Base-by-base conservation (phyloP, 2,329 filamentous ascomycete species). In the Xylaria arbuscula region DNA sequence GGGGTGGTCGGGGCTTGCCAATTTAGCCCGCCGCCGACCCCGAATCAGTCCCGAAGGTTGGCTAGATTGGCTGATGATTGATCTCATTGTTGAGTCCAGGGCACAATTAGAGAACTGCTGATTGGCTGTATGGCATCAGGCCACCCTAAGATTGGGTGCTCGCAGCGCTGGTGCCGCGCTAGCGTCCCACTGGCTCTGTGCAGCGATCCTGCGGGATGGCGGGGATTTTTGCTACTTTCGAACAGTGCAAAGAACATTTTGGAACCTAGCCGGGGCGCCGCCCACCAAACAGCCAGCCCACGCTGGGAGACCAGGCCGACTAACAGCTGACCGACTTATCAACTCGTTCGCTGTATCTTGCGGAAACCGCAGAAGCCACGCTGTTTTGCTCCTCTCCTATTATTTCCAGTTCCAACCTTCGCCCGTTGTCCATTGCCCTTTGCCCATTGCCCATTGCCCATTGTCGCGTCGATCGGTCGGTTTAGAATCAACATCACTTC, bases 181-280 rank as follows among this genome's bases (percentile, higher is more conserved):
- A 66, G 62, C 57, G 19, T 68, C 60, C 59, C 65, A 67, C 64
- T 64, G 67, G 67, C 53, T 51, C 59, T 24, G 32, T 38, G 22
- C 38, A 67, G 56, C 45, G 50, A 61, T 60, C 38, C 67, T 64
- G 60, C 56, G 60, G 64, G 60, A 61, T 47, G 11, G 68, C 24
- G 67, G 60, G 64, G 51, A 36, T n/a, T 36, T 50, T 55, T 15
- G 15, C 63, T 55, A 28, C 50, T 40, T 61, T 32, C 5, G 55
- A 19, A 54, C 55, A 66, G 67, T 45, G 47, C 47, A 69, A 60
- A 70, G 64, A 70, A 64, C 19, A 64, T 57, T 59, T 61, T 69
- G 32, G 67, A 69, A 69, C 40, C 38, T 40, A 42, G 40, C 64
- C 38, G 36, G 48, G 28, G 32, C 58, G 54, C 22, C 58, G 54